phyloP scores from a whole-genome alignment of 345 rosid species.

The Bruguiera parviflora region DNA sequence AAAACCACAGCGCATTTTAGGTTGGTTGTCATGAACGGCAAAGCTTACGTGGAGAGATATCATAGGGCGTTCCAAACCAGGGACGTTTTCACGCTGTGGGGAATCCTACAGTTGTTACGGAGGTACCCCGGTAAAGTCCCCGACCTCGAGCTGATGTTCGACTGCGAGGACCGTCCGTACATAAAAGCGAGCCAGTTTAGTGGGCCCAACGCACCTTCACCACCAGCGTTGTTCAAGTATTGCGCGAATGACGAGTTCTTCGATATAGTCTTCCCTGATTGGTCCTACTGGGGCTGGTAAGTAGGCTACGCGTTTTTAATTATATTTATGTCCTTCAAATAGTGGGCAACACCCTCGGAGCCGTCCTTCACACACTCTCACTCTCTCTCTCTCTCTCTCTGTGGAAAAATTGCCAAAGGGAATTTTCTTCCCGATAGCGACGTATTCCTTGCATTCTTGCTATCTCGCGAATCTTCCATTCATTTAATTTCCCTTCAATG shows the following conservation, averaged over 20 bases:
- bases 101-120: slow-evolving; percentile 69
- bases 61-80: slow-evolving; percentile 58
- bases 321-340: too few species aligned
- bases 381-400: too few species aligned
- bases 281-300: slow-evolving; percentile 98
- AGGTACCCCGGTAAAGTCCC: slow-evolving; percentile 76
- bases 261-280: slow-evolving; percentile 76
- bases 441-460: too few species aligned
- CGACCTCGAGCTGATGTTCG: slow-evolving; percentile 81
- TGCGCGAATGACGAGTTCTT: slow-evolving; percentile 54
- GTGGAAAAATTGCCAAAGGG: too few species aligned
- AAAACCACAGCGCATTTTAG: slow-evolving; percentile 54
- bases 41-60: slow-evolving; percentile 50
- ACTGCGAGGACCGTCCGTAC: slow-evolving; percentile 78
- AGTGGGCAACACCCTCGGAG: too few species aligned
- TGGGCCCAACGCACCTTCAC: slow-evolving; percentile 41
- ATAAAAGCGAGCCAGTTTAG: slow-evolving; percentile 19
- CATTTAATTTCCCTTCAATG: too few species aligned
- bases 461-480: too few species aligned
- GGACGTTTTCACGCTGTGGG: slow-evolving; percentile 81
- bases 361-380: too few species aligned
- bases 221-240: slow-evolving; percentile 72
- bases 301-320: not conserved
- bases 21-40: slow-evolving; percentile 51
- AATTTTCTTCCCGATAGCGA: too few species aligned